Base-by-base conservation (phyloP, 805 yeast species). In the Saccharomycopsis amapae region DNA sequence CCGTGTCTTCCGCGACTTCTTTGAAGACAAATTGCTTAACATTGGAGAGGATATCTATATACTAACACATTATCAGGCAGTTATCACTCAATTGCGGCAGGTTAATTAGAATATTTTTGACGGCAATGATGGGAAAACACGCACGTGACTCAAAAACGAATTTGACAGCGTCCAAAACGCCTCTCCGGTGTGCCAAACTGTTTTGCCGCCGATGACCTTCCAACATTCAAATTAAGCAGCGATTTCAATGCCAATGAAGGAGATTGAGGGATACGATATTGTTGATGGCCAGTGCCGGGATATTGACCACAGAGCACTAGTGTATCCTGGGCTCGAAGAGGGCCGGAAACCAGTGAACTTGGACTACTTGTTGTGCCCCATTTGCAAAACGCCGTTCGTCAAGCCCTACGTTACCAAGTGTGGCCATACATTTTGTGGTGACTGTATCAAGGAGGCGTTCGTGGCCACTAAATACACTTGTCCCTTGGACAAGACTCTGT, bases 401-500 rank as follows among this genome's bases (percentile, higher is more conserved):
- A 44, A 42, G 4, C 50, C 53, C 10, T 47, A 49, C 28, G 47
- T 49, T 19, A 49, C 50, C 6, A 37, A 40, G 12, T 49, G 53
- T 25, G 53, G 53, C n/a, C 53, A 49, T 38, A 41, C 45, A 13
- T 46, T 49, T 15, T 49, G 53, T 19, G 17, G 18, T 26, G 48
- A 45, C 4, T 49, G 53, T 18, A 17, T 49, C 5, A 19, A 13
- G 17, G 38, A 39, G 19, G 37, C 48, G 3, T n/a, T 44, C 7
- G 13, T 19, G 23, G 35, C 25, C 9, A 30, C 42, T 9, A 32
- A 40, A 13, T 20, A 36, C 23, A 17, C 31, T 3, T 49, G 53
- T 31, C 53, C 53, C 3, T 19, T 49, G 23, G 53, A 49, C 18
- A 39, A 30, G 13, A 1, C 17, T 2, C 17, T 12, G 2, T 30